phyloP scores from a whole-genome alignment of 73 alveolate genomes.

The Paramecium biaurelia region DNA sequence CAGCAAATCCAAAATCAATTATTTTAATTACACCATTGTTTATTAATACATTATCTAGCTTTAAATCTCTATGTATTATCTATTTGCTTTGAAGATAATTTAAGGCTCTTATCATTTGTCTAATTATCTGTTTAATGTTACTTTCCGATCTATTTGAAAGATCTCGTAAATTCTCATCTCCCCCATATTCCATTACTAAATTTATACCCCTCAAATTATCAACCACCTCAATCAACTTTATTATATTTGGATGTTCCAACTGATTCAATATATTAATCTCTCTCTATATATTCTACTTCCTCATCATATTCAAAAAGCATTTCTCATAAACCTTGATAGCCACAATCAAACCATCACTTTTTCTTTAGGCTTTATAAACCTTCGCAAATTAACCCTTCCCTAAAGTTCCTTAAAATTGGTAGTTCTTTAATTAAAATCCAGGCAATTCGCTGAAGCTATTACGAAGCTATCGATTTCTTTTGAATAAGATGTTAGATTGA shows the following conservation, averaged over 20 bases:
- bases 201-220: background rate
- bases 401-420: background rate
- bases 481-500: background rate
- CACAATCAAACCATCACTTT: background rate
- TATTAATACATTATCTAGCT: background rate
- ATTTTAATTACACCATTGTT: background rate
- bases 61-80: conserved; percentile 30
- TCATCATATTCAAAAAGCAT: background rate
- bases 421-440: conserved; percentile 18
- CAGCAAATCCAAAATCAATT: conserved; percentile 44
- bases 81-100: background rate
- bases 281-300: background rate
- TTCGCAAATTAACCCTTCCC: conserved; percentile 48
- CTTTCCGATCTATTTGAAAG: background rate
- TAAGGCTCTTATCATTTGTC: background rate
- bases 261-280: background rate
- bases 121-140: background rate
- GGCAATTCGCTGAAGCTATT: conserved; percentile 20
- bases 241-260: conserved; percentile 39
- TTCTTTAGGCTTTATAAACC: background rate
- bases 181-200: conserved; percentile 44
- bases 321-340: conserved; percentile 30
- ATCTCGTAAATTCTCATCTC: background rate
- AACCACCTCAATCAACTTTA: conserved; percentile 12
- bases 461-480: background rate